A percentile compares a stretch with the other conserved stretches of the same genome.
Evolutionary conservation across 176 grass and related monocot genomes (phyloP).

Genomic region (Urochloa ruziziensis): DNA sequence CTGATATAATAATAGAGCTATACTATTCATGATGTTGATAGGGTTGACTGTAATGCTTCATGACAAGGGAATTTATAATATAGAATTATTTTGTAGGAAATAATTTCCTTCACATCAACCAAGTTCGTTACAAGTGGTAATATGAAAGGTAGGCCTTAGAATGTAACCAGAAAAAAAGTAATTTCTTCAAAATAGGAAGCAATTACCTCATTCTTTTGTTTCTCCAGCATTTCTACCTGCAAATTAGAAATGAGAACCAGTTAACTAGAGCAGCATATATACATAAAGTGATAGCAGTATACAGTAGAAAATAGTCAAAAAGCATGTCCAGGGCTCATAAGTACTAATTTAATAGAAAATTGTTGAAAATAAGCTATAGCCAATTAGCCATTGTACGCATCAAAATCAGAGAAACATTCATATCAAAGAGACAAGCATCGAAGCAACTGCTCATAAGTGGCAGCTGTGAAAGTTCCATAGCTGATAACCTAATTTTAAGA

Average conservation of each 20-base stretch:
- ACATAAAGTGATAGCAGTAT: neutral
- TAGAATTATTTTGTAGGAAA: neutral
- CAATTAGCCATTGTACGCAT: neutral
- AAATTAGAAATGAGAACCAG: constrained; percentile 28
- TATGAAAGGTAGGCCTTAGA: neutral
- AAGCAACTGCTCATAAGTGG: neutral
- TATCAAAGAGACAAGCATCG: neutral
- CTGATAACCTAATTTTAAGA: neutral
- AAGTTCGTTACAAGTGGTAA: neutral
- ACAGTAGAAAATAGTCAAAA: neutral
- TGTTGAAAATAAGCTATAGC: neutral
- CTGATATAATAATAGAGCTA: constrained; percentile 21
- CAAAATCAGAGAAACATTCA: neutral
- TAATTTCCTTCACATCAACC: neutral
- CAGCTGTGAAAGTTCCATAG: neutral
- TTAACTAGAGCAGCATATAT: neutral
- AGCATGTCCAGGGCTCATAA: neutral
- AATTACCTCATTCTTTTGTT: constrained; percentile 74
- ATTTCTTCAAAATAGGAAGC: neutral
- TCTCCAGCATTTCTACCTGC: constrained; percentile 57
- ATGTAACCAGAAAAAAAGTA: neutral
- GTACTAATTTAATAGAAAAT: neutral
- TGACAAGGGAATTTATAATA: neutral
- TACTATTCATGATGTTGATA: constrained; percentile 19
- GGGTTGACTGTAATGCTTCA: constrained; percentile 13